Evolutionary conservation across 2,329 filamentous ascomycete species (phyloP).

Genomic region (Aspergillus latus): DNA sequence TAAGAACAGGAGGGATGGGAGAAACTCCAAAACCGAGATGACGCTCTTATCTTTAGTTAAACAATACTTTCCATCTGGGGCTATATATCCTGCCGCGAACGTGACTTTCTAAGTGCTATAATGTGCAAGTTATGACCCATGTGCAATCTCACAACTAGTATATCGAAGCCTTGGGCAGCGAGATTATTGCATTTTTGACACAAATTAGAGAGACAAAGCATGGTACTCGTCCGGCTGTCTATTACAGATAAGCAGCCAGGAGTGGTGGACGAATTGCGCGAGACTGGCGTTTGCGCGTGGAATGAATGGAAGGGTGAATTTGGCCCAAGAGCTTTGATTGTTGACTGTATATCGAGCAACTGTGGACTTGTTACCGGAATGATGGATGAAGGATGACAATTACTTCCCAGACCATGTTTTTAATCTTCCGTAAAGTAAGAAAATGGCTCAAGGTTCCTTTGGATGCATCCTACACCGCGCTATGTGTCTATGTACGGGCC

Average conservation of each 20-base stretch:
- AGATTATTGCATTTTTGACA: too few species aligned
- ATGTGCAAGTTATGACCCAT: not conserved
- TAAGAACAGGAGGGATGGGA: not conserved
- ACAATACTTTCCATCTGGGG: not conserved
- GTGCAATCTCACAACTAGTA: not conserved
- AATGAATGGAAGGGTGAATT: constrained; percentile 3
- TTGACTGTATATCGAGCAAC: not conserved
- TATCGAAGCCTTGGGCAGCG: too few species aligned
- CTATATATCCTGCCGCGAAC: not conserved
- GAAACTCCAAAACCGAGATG: not conserved
- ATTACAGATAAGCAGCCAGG: not conserved
- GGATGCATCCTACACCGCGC: too few species aligned
- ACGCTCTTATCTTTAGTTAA: not conserved
- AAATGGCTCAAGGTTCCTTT: too few species aligned
- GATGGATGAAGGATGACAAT: not conserved
- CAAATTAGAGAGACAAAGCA: not conserved
- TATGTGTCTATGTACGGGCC: too few species aligned
- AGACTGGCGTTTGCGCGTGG: not conserved
- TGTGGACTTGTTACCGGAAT: not conserved
- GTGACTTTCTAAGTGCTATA: not conserved
- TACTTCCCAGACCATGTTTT: too few species aligned
- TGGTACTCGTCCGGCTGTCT: not conserved
- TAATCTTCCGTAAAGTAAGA: too few species aligned
- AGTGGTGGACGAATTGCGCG: not conserved
- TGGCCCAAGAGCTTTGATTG: not conserved